phyloP scores from a whole-genome alignment of 2,329 filamentous ascomycete species.

The Zymoseptoria pseudotritici region DNA sequence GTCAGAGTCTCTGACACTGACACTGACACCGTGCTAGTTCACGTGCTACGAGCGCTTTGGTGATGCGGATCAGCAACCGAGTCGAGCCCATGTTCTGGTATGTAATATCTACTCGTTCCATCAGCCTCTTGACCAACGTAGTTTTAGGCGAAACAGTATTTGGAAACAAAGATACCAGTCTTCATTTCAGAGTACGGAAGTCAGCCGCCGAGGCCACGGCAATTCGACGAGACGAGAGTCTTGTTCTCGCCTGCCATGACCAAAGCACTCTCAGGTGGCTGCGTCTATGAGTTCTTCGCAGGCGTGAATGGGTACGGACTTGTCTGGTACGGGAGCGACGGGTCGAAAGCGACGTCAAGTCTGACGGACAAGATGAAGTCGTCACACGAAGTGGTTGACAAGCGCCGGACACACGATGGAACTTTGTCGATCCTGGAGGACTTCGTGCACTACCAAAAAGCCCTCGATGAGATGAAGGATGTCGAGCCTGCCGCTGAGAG shows the following conservation, averaged over 20 bases:
- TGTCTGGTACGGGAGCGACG: neutral
- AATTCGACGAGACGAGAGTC: conserved; percentile 4
- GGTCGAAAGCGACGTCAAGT: neutral
- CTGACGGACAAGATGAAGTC: no score
- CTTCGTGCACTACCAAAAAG: conserved; percentile 14
- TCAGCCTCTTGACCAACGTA: neutral
- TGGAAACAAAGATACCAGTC: conserved; percentile 3
- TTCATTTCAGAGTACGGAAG: conserved; percentile 10
- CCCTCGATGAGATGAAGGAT: conserved; percentile 2
- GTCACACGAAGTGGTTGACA: conserved; percentile 2
- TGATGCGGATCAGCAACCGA: neutral
- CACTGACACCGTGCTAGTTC: neutral
- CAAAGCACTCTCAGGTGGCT: conserved; percentile 11
- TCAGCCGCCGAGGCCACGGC: neutral
- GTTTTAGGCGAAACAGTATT: neutral
- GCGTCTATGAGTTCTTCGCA: conserved; percentile 10
- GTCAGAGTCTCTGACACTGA: no score
- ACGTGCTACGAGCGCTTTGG: neutral
- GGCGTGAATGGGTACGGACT: conserved; percentile 7
- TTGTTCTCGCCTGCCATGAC: conserved; percentile 8
- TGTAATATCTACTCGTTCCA: neutral
- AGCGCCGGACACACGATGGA: conserved; percentile 6
- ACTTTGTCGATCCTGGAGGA: conserved; percentile 11
- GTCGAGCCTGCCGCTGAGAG: neutral
- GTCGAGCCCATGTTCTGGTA: no score